Evolutionary conservation across 108 stramenopile genomes (phyloP).

Genomic region (Chaetoceros tenuissimus): DNA sequence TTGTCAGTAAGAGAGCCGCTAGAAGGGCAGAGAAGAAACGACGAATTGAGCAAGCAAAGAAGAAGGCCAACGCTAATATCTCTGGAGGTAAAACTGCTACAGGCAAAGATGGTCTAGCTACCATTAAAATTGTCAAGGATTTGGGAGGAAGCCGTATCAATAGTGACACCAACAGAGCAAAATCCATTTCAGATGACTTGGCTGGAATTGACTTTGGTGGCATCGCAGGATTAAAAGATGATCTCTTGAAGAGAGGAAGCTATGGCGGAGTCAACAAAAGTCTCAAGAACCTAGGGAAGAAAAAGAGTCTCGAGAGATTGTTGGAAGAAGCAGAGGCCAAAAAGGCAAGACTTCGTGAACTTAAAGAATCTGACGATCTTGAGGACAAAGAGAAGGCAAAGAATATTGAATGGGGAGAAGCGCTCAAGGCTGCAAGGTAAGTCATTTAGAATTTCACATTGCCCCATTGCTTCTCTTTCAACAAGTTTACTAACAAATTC

Average conservation of each 20-base stretch:
- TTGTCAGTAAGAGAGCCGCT: constrained; percentile 79
- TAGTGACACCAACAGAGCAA: constrained; percentile 11
- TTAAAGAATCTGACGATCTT: constrained; percentile 48
- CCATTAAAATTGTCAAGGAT: constrained; percentile 19
- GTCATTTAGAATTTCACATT: constrained; percentile 2
- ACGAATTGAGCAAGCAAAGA: constrained; percentile 66
- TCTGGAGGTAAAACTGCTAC: constrained; percentile 7
- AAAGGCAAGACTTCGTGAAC: constrained; percentile 52
- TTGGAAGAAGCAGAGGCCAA: constrained; percentile 82
- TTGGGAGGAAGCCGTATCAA: constrained; percentile 25
- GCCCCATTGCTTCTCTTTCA: not conserved
- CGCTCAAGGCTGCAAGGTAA: constrained; percentile 56
- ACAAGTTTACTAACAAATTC: not conserved
- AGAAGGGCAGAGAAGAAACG: constrained; percentile 70
- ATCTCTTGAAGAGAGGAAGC: constrained; percentile 20
- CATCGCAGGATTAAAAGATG: constrained; percentile 59
- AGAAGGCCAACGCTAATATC: constrained; percentile 6
- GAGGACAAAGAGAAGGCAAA: constrained; percentile 62
- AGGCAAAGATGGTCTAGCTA: constrained; percentile 14
- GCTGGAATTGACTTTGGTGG: constrained; percentile 69
- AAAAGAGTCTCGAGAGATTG: constrained; percentile 73
- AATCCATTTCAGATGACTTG: constrained; percentile 38
- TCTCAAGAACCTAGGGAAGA: constrained; percentile 54
- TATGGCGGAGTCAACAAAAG: constrained; percentile 49
- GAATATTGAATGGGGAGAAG: constrained; percentile 70